A percentile compares a stretch with the other conserved stretches of the same genome.
Conservation (phyloP, 2,329 filamentous ascomycete species). For the Neoscytalidium dimidiatum region DNA sequence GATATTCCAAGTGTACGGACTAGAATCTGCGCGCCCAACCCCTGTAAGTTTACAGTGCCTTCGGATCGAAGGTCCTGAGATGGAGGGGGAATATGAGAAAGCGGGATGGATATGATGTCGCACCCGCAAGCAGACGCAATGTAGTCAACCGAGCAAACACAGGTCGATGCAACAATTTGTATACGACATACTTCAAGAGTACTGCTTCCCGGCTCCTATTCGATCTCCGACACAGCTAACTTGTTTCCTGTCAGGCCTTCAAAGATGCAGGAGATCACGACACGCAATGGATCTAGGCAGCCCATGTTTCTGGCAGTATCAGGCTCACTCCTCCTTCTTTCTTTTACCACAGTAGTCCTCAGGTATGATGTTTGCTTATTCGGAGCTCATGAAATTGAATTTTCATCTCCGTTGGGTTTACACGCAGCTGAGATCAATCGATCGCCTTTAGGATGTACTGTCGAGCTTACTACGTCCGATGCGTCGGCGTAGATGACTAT, state of each 20-base stretch:
- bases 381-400: not conserved
- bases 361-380: constrained; percentile 1
- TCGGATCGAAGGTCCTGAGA: constrained; percentile 10
- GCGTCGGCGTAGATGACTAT: constrained; percentile 26
- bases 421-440: too few species aligned
- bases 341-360: constrained; percentile 19
- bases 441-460: constrained; percentile 19
- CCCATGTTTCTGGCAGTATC: constrained; percentile 26
- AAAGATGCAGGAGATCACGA: constrained; percentile 23
- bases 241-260: not conserved
- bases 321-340: constrained; percentile 23
- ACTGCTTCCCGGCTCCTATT: not conserved
- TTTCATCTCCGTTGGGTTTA: too few species aligned
- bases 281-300: constrained; percentile 25
- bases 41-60: not conserved
- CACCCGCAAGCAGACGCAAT: not conserved
- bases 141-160: not conserved
- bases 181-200: not conserved
- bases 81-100: not conserved
- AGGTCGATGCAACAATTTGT: not conserved
- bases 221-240: not conserved
- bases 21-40: not conserved
- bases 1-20: not conserved
- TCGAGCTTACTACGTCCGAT: constrained; percentile 19
- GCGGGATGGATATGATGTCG: not conserved